Conservation (phyloP, 257 asterid species). For the Solanum chmielewskii region DNA sequence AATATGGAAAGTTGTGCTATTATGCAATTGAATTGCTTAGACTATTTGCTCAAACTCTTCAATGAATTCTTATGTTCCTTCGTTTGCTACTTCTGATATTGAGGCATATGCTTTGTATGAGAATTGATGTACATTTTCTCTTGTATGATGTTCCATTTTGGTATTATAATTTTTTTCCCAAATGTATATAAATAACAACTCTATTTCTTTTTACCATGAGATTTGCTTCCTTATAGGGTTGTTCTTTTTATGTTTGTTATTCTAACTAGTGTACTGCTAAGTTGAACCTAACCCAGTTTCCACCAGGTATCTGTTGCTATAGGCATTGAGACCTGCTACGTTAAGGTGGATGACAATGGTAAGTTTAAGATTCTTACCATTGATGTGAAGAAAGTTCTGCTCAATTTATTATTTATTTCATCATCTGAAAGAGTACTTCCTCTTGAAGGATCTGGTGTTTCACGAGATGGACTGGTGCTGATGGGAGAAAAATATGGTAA, state of each 20-base stretch:
- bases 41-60: neutral
- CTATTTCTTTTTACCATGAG: neutral
- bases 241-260: neutral
- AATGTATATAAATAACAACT: neutral
- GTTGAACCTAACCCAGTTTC: neutral
- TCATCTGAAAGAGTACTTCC: neutral
- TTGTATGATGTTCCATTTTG: neutral
- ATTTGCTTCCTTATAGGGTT: neutral
- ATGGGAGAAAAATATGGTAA: conserved; percentile 84
- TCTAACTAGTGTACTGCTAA: neutral
- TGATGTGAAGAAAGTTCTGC: neutral
- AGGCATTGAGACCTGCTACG: conserved; percentile 38
- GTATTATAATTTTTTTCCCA: neutral
- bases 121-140: neutral
- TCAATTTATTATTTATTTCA: neutral
- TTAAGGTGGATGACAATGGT: conserved; percentile 9
- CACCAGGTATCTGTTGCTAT: conserved; percentile 38
- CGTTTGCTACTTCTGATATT: neutral
- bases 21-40: neutral
- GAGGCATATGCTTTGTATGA: neutral
- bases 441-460: conserved; percentile 64
- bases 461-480: conserved; percentile 68
- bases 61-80: neutral
- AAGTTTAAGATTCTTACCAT: neutral
- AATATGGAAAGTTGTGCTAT: neutral